Percentiles rank a stretch among this genome's conserved stretches.
Evolutionary conservation across 2,329 filamentous ascomycete species (phyloP).

Genomic region (Amphichorda felina): DNA sequence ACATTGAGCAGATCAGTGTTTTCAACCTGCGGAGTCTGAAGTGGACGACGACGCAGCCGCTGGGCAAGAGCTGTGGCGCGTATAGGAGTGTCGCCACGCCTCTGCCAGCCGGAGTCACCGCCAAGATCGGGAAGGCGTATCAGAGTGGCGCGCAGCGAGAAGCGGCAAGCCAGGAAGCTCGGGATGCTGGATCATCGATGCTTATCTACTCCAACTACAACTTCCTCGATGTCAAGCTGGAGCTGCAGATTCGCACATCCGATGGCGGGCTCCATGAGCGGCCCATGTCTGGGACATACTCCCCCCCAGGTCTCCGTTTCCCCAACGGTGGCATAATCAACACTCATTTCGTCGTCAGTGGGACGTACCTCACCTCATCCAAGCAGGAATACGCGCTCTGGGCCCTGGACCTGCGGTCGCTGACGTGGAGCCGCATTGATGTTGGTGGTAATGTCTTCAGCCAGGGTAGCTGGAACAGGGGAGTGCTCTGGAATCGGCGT

Average conservation of each 20-base stretch:
- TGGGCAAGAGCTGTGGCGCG: slow-evolving; percentile 89
- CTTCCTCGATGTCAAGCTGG: slow-evolving; percentile 91
- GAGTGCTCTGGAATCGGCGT: slow-evolving; percentile 81
- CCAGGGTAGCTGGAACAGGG: slow-evolving; percentile 95
- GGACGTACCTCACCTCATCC: slow-evolving; percentile 92
- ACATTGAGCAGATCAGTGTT: slow-evolving; percentile 97
- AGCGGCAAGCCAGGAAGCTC: slow-evolving; percentile 35
- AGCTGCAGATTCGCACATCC: slow-evolving; percentile 75
- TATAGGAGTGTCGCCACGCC: slow-evolving; percentile 93
- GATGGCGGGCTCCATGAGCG: slow-evolving; percentile 80
- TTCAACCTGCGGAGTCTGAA: slow-evolving; percentile 93
- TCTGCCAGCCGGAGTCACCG: slow-evolving; percentile 52
- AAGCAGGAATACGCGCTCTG: slow-evolving; percentile 97
- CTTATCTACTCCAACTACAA: slow-evolving; percentile 99
- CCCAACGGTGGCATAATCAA: slow-evolving; percentile 94
- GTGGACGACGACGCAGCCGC: slow-evolving; percentile 80
- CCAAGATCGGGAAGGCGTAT: slow-evolving; percentile 53
- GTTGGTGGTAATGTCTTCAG: slow-evolving; percentile 90
- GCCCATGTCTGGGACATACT: slow-evolving; percentile 76
- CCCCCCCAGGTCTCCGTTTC: slow-evolving; percentile 85
- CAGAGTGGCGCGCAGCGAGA: slow-evolving; percentile 28
- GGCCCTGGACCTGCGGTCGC: slow-evolving; percentile 77
- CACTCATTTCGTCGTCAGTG: slow-evolving; percentile 92
- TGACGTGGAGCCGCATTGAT: slow-evolving; percentile 94
- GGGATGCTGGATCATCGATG: slow-evolving; percentile 60